Percentiles rank a stretch among this genome's conserved stretches.
These are phyloP conservation scores for Deinandra increscens DNA, from an alignment of 129 eudicot genomes.

Conservation along the genomic window DNA sequence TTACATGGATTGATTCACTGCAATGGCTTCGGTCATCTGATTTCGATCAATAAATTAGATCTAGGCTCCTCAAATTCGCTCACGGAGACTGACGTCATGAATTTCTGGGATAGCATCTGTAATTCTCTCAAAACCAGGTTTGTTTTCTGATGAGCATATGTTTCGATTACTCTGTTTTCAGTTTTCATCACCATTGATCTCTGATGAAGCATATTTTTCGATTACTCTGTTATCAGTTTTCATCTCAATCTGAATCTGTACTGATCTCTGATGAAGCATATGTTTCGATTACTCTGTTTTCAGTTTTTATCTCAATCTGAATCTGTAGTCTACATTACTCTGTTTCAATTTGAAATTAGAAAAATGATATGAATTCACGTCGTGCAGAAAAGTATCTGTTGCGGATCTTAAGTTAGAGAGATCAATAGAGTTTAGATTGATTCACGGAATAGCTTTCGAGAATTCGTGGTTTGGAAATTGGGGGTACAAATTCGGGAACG, in stretches of 20 bases:
- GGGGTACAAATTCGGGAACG: slow-evolving; percentile 60
- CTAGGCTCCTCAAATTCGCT: slow-evolving; percentile 34
- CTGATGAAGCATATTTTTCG: too few relatives aligned
- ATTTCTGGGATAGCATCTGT: slow-evolving; percentile 67
- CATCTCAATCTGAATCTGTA: too few relatives aligned
- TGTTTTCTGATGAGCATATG: too few relatives aligned
- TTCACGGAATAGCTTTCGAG: slow-evolving; percentile 50
- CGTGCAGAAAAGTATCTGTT: slow-evolving; percentile 53
- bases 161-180: too few relatives aligned
- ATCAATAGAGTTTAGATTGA: slow-evolving; percentile 53
- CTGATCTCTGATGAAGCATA: too few relatives aligned
- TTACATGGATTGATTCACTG: slow-evolving; percentile 72
- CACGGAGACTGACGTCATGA: slow-evolving; percentile 45
- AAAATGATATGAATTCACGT: not conserved
- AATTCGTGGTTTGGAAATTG: slow-evolving; percentile 61
- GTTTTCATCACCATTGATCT: too few relatives aligned
- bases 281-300: too few relatives aligned
- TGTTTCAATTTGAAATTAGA: not conserved
- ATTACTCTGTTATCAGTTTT: too few relatives aligned
- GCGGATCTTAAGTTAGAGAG: slow-evolving; percentile 41
- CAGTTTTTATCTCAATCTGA: too few relatives aligned
- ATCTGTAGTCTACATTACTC: too few relatives aligned
- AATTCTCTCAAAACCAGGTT: slow-evolving; percentile 59
- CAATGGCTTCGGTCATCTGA: slow-evolving; percentile 74
- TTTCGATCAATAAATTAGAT: slow-evolving; percentile 42